These are phyloP conservation scores for Cryptomeria japonica DNA, from an alignment of 75 land plant species.

Conservation along the genomic window DNA sequence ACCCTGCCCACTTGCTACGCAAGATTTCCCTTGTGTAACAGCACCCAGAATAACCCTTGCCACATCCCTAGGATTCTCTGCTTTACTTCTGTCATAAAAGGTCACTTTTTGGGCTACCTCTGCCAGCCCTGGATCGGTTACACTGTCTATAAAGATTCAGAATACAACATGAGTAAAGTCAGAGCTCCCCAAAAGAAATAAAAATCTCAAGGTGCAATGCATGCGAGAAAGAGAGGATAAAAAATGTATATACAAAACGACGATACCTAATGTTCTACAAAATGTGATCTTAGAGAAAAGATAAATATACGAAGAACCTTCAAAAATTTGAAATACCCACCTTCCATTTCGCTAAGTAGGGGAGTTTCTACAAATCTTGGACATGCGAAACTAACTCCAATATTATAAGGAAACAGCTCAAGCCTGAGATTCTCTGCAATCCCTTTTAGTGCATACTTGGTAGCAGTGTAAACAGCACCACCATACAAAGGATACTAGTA, in stretches of 20 bases:
- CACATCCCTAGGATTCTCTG: background rate
- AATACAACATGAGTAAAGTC: background rate
- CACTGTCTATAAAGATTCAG: background rate
- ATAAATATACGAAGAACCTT: background rate
- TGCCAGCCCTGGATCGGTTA: background rate
- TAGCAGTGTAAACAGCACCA: conserved; percentile 15
- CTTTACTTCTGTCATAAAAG: conserved; percentile 8
- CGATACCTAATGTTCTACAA: no score
- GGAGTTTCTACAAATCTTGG: conserved; percentile 42
- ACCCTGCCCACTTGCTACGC: no score
- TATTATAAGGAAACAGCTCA: conserved; percentile 36
- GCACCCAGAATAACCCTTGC: background rate
- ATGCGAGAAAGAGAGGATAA: background rate
- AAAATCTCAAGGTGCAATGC: no score
- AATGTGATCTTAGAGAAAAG: background rate
- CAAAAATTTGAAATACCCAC: background rate
- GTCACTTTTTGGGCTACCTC: background rate
- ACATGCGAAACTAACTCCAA: conserved; percentile 20
- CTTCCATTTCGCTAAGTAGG: conserved; percentile 20
- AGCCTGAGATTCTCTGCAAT: conserved; percentile 28
- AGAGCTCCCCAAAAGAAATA: background rate
- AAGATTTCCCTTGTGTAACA: background rate
- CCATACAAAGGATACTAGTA: conserved; percentile 9
- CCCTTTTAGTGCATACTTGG: conserved; percentile 35
- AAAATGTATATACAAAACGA: no score